Evolutionary conservation across 78 protist species (phyloP), one percentile per base, ranked within the genome.

Genomic region (Dictyostelium capitatum): DNA sequence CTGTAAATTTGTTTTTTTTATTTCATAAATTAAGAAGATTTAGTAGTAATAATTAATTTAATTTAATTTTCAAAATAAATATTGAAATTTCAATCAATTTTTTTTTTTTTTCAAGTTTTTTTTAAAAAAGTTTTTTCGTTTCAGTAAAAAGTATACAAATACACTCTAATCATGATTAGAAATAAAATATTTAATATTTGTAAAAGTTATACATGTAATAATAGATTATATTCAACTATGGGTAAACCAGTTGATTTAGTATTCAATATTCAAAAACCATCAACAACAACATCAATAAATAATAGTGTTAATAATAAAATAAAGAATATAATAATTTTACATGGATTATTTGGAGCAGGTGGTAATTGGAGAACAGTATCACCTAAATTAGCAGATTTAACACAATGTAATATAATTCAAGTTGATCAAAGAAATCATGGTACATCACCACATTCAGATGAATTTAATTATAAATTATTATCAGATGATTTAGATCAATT

Each of bases 391-490:
- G 82, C 92, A 6, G 54, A 85, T 59, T 25, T 37, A 30, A 56
- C 83, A 8, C 56, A 85, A 62, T 75, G 83, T 48, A 85, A 85
- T 28, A 51, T 85, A n/a, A 25, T 75, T 30, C 82, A 57, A 62
- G 92, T 85, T 0, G 92, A 85, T 75, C 92, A 85, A 85, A 85
- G 92, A 75, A 85, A 85, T 75, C 92, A 85, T 75, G 92, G 92
- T n/a, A 10, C 47, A 25, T 59, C 51, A 15, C 69, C 67, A 85
- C 92, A 85, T 75, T 46, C 50, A 17, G 78, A 73, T 59, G 79
- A 56, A 30, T 69, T 85, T 23, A 75, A 48, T 51, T 85, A 74
- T 15, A 9, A 19, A 30, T 11, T 70, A 30, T 75, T 85, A 83
- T 65, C 70, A 8, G 78, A 85, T 17, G 92, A 85, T 75, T 28